Evolutionary conservation across 2,329 filamentous ascomycete species (phyloP).

Genomic region (Paracorniculantispora psalliotae): DNA sequence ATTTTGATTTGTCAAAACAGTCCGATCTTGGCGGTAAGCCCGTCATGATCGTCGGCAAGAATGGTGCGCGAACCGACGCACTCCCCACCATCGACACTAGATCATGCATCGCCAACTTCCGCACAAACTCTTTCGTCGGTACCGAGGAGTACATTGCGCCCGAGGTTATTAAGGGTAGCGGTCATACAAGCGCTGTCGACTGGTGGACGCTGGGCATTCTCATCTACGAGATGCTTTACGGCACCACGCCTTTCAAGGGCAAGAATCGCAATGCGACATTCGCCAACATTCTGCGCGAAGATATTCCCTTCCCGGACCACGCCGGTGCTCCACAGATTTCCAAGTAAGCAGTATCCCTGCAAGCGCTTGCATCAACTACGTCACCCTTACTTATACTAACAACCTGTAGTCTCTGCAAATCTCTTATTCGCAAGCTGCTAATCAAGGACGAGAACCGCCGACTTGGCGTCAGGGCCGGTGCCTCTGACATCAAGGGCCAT

Average conservation of each 20-base stretch:
- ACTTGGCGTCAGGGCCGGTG: slow-evolving; percentile 87
- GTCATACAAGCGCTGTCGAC: slow-evolving; percentile 95
- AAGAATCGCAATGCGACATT: slow-evolving; percentile 99
- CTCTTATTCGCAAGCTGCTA: slow-evolving; percentile 87
- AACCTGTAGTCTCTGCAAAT: slow-evolving; percentile 79
- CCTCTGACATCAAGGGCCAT: slow-evolving; percentile 93
- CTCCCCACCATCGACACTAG: slow-evolving; percentile 97
- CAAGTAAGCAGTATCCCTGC: slow-evolving; percentile 62
- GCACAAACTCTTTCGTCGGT: slow-evolving; percentile 96
- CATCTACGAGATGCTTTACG: slow-evolving; percentile 98
- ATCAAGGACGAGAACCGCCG: slow-evolving; percentile 97
- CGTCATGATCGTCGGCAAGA: slow-evolving; percentile 93
- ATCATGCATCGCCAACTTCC: slow-evolving; percentile 96
- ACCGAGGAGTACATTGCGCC: slow-evolving; percentile 99
- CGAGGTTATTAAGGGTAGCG: slow-evolving; percentile 97
- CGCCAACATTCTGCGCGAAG: slow-evolving; percentile 92
- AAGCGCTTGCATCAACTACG: neutral
- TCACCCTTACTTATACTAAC: slow-evolving; percentile 18
- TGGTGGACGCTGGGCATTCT: slow-evolving; percentile 99
- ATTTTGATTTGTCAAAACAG: slow-evolving; percentile 97
- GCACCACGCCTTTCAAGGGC: slow-evolving; percentile 97
- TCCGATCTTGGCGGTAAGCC: slow-evolving; percentile 93
- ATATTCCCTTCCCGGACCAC: slow-evolving; percentile 93
- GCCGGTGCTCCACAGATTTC: slow-evolving; percentile 79
- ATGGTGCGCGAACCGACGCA: slow-evolving; percentile 78